Percentiles rank a stretch among this genome's conserved stretches.
phyloP scores from a whole-genome alignment of 257 asterid genomes.

The Cruciata laevipes region DNA sequence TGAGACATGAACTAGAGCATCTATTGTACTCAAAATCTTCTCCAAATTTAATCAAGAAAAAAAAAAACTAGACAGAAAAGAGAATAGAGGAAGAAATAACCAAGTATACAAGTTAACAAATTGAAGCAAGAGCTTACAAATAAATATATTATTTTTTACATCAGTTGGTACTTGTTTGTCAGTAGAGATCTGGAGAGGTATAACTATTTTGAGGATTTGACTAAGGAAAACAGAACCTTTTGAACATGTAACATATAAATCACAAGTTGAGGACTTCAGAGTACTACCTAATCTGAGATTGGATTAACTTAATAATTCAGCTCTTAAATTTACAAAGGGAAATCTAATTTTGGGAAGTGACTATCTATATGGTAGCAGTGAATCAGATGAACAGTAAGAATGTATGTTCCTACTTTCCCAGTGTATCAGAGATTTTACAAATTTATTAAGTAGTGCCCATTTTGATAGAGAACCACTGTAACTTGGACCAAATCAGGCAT shows the following conservation, averaged over 20 bases:
- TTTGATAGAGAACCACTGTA: neutral
- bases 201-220: neutral
- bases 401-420: neutral
- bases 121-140: neutral
- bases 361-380: neutral
- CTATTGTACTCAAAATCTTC: neutral
- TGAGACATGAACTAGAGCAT: neutral
- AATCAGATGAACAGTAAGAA: neutral
- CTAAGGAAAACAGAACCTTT: neutral
- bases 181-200: neutral
- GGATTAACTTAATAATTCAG: no score
- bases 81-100: neutral
- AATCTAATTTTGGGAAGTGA: neutral
- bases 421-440: neutral
- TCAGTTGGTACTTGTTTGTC: neutral
- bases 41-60: neutral
- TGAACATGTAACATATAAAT: neutral
- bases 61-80: neutral
- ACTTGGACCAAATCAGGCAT: neutral
- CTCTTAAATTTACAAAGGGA: no score
- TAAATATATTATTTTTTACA: neutral
- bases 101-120: neutral
- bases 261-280: neutral
- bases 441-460: neutral
- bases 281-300: no score